Percentiles rank a stretch among this genome's conserved stretches.
phyloP scores from a whole-genome alignment of 192 early-diverging fungal species.

The Coemansia biformis region DNA sequence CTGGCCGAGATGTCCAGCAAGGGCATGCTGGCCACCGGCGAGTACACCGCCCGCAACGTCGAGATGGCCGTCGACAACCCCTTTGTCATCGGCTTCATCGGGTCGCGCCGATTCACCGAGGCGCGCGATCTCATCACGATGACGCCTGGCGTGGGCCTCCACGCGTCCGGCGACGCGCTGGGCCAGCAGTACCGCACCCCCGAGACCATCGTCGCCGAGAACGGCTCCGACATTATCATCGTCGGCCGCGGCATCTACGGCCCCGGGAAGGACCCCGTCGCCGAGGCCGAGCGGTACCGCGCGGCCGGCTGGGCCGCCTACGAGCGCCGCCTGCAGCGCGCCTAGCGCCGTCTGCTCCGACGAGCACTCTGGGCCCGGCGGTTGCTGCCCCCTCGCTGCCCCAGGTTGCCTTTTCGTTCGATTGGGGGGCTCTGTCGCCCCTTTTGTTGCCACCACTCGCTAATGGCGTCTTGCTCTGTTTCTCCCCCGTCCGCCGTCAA shows the following conservation, averaged over 20 bases:
- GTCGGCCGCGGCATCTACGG: conserved; percentile 98
- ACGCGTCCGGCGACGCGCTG: conserved; percentile 72
- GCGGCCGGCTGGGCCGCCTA: conserved; percentile 97
- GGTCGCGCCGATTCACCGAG: conserved; percentile 57
- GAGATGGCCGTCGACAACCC: conserved; percentile 84
- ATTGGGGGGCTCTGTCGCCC: too few species aligned
- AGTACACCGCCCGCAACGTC: conserved; percentile 80
- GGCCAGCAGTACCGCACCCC: conserved; percentile 98
- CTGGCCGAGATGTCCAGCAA: conserved; percentile 96
- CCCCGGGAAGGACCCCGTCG: conserved; percentile 60
- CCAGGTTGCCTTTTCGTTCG: too few species aligned
- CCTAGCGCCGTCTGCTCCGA: neutral
- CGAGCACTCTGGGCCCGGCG: neutral
- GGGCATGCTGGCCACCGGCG: conserved; percentile 74
- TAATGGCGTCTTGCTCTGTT: too few species aligned
- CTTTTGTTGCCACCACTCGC: too few species aligned
- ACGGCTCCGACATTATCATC: conserved; percentile 93
- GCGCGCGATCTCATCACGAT: conserved; percentile 87
- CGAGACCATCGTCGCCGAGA: conserved; percentile 73
- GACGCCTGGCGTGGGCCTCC: conserved; percentile 92
- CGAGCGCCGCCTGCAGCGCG: conserved; percentile 48
- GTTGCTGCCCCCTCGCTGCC: too few species aligned
- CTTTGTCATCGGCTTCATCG: conserved; percentile 96
- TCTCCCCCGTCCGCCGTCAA: too few species aligned
- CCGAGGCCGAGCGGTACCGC: conserved; percentile 78